Evolutionary conservation across 192 early-diverging fungal species (phyloP), one percentile per base, ranked within the genome.

Genomic region (Irineochytrium annulatum): DNA sequence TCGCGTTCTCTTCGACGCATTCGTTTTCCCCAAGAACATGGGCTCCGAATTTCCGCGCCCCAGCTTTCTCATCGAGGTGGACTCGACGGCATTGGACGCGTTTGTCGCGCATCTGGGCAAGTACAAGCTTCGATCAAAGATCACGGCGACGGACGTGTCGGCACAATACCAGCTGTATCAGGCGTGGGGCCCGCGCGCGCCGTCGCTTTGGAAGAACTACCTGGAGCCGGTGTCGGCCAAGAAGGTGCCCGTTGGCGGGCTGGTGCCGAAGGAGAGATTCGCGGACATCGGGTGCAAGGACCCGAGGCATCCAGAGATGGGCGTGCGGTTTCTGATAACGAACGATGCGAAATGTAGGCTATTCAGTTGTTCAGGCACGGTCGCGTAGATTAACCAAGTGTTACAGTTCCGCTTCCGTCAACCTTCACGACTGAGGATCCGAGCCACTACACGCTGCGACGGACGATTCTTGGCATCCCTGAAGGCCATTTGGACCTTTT

Each of bases 401-500:
- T 31, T 17, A 24, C 28, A 73, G 71, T 68, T 52, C 52, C 63
- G 4, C 67, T 89, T 22, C 82, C 87, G 14, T 57, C 68, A 4
- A 60, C 45, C 0, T 90, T 88, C 57, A 68, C 48, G 27, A 65
- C 85, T 60, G 67, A 81, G n/a, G 60, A 66, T 1, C 73, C 24
- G 66, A 66, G 19, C 80, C 83, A 43, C 94, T 93, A 71, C 74
- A 69, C 53, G 76, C 93, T 63, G n/a, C 80, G 90, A 16, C 79
- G 95, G 20, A 81, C 95, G 28, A 66, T 92, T 13, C 76, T 86
- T 39, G 96, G 96, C 16, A 82, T 98, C 3, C 87, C 93, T 31
- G 96, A 98, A 82, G 96, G 96, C 30, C 57, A 81, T 11, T 73
- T 83, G 24, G 94, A 97, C 64, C 82, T 94, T 67, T 80, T 82